Evolutionary conservation across 208 protist genomes (phyloP), one percentile per base, ranked within the genome.

Genomic region (Strigomonas culicis): DNA sequence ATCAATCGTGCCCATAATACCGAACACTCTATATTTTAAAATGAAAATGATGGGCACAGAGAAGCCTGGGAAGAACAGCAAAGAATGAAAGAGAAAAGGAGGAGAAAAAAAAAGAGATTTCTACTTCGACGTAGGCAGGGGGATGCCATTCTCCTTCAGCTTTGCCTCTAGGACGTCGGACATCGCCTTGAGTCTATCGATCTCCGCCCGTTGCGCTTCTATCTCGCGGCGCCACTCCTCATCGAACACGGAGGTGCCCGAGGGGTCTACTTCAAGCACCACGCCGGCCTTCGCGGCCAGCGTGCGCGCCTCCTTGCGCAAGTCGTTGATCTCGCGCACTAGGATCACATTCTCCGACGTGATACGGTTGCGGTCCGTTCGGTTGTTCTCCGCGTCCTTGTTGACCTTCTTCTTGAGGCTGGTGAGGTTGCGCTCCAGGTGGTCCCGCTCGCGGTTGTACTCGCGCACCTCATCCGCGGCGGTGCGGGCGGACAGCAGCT

Each of bases 271-370:
- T 25, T 69, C 66, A 10, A 74, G 77, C 67, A 85, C 60, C 43
- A 90, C 57, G 22, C 86, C 74, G 0, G 84, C 83, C 59, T 87
- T 83, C 31, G 74, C 85, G 21, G 84, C 79, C 50, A 97, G 67
- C 34, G 83, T 75, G 59, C 95, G 85, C 25, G 97, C 90, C 77
- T 99, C 97, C 59, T 97, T 92, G 43, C 97, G 88, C 57, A 99
- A 77, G 55, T 98, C 91, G 75, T 99, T 99, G 70, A 99, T 98
- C 77, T 99, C 97, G 53, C 75, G 76, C 56, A 98, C 94, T 4
- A 99, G 84, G 47, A 93, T 78, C 1, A 98, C 93, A 73, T 98
- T 99, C 79, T 99, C 97, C 8, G 88, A 72, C 31, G 95, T 97
- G 69, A 98, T 98, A 59, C 95, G 87, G 49, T 77, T 88, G 59